Base-by-base conservation (phyloP, 1,284 basidiomycete genomes). In the Leccinum insolens region DNA sequence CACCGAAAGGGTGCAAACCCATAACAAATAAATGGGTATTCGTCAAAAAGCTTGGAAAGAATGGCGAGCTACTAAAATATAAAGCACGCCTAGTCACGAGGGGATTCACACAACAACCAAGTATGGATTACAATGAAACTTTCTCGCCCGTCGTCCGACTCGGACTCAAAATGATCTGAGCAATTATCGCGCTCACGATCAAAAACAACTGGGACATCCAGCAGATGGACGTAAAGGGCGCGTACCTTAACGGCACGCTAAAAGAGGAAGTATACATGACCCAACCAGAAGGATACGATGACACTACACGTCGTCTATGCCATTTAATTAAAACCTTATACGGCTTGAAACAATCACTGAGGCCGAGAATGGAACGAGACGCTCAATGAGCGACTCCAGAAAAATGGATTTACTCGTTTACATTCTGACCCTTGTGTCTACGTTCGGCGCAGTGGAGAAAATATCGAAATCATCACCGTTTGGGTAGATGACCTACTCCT, bases 401-500 rank as follows among this genome's bases (percentile, higher is more conserved):
- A 6, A 15, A 17, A 31, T 6, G 34, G 39, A 2, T 64, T 65
- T 1, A 3, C 4, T 6, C 4, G 14, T 0, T 9, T 65, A 4
- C 7, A 34, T 25, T 57, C 39, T 0, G 63, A 71, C 31, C 61
- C 65, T 5, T 71, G 63, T 9, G 20, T 66, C 4, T 71, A 71
- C 6, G 60, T 71, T 7, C 8, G 28, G 52, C 1, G 11, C 3
- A 46, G 7, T 1, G 17, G 4, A 11, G 1, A 31, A 2, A 31
- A 9, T 15, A 25, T 66, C 0, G 25, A 68, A 1, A 71, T 71
- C 2, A 28, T 71, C 1, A 71, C 67, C 0, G 12, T 71, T 4
- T 70, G 70, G 65, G 63, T 71, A 0, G 67, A 71, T 25, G 61
- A 70, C 15, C 15, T 71, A 0, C n/a, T 71, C 2, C 4, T 71